Conservation (phyloP, 371 early-diverging fungal species). For the Lichtheimia ornata region DNA sequence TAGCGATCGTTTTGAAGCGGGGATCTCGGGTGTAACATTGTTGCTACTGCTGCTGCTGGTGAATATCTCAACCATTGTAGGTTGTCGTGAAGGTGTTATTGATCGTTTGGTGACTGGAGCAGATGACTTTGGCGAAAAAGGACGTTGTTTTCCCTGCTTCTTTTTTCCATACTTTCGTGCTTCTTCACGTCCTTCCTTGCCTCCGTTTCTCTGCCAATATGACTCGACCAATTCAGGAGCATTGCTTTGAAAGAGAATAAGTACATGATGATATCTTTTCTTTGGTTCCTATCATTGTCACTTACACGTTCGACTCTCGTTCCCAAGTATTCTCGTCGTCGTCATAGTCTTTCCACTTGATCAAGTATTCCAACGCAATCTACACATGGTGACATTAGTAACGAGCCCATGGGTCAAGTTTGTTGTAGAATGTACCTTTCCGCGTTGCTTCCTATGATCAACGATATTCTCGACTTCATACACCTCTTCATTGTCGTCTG, state of each 20-base stretch:
- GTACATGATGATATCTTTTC: too few relatives aligned
- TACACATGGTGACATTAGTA: not conserved
- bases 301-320: conserved; percentile 13
- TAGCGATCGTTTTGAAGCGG: too few relatives aligned
- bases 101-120: too few relatives aligned
- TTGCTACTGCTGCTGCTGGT: too few relatives aligned
- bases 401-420: not conserved
- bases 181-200: not conserved
- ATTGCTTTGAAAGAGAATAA: not conserved
- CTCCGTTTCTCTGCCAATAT: conserved; percentile 1
- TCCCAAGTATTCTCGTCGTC: conserved; percentile 22
- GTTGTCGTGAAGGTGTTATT: too few relatives aligned
- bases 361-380: conserved; percentile 1
- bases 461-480: conserved; percentile 19
- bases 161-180: not conserved
- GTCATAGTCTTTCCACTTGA: conserved; percentile 21
- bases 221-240: not conserved
- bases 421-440: not conserved
- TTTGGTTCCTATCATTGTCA: not conserved
- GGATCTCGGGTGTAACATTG: too few relatives aligned
- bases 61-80: too few relatives aligned
- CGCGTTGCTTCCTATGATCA: conserved; percentile 1
- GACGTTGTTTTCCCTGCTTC: not conserved
- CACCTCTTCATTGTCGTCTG: conserved; percentile 9
- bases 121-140: too few relatives aligned